Conservation (phyloP, 768 basidiomycete genomes). For the Kwoniella heveanensis region DNA sequence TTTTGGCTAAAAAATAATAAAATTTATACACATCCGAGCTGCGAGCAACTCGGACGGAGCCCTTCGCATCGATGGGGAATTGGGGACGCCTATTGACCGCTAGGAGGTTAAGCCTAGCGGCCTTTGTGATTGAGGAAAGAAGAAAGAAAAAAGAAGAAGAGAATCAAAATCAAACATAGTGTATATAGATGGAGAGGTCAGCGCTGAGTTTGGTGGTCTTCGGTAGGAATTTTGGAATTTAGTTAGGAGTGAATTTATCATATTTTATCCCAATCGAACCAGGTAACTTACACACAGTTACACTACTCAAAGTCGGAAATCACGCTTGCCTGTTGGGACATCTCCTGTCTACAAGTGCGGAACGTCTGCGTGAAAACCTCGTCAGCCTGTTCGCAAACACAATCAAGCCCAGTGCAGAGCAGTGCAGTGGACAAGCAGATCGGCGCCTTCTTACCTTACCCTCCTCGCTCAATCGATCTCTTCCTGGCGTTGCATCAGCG, state of each 20-base stretch:
- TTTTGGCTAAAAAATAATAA: not conserved
- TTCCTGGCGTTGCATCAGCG: too few species aligned
- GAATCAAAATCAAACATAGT: not conserved
- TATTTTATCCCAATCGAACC: conserved; percentile 4
- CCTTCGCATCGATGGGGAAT: conserved; percentile 39
- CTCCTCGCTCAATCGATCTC: too few species aligned
- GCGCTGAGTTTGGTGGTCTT: too few species aligned
- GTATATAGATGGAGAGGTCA: too few species aligned
- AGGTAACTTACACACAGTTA: too few species aligned
- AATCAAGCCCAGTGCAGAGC: too few species aligned
- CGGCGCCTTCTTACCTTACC: too few species aligned
- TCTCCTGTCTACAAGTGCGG: too few species aligned
- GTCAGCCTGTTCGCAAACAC: too few species aligned
- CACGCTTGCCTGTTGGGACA: too few species aligned
- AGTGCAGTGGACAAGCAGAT: too few species aligned
- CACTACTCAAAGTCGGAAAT: conserved; percentile 2
- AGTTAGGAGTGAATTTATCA: conserved; percentile 6
- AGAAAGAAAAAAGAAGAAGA: not conserved
- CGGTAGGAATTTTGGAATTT: not conserved
- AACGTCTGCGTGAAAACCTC: too few species aligned
- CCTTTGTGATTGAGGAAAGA: conserved; percentile 7
- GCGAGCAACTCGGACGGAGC: conserved; percentile 22
- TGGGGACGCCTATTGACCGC: conserved; percentile 23
- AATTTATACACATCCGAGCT: not conserved
- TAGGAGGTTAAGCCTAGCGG: conserved; percentile 2